Base-by-base conservation (phyloP, 441 rosid species). In the Adansonia gregorii region DNA sequence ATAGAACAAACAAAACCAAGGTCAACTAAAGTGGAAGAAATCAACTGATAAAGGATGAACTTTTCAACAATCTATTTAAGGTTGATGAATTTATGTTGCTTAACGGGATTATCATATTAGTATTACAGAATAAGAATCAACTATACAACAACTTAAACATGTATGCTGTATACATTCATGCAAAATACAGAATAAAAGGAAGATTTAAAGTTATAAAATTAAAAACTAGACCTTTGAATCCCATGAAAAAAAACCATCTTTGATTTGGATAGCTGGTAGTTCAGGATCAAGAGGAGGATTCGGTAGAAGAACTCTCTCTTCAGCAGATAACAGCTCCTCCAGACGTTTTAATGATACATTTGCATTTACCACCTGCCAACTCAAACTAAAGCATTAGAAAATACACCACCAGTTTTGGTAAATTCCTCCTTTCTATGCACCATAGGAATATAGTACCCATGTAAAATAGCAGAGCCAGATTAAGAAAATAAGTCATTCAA, bases 161-260 rank as follows among this genome's bases (percentile, higher is more conserved):
- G 14, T 12, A 39, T n/a, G 48, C 10, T 9, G 31, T 54, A 55
- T 12, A 55, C 4, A 43, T 73, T 59, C 67, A 43, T 22, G 43
- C n/a, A 59, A 59, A 59, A 43, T 72, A 11, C 67, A 41, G 55
- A 43, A 55, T 20, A 22, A 43, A 43, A 58, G 59, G 0, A 73
- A 73, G 10, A 39, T 11, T 22, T 41, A 9, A 49, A 15, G 73
- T 77, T 11, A 75, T 35, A 45, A 68, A 58, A 49, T 60, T 35
- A 56, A 43, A 61, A 59, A 66, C 0, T 66, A 72, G 63, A 97
- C 99, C 99, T 91, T 90, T 45, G 95, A 83, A 87, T 97, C 99
- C 99, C 99, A 97, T 52, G 99, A 89, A 85, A 97, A 97, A 83
- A 74, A 83, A 78, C 99, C 99, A 84, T 93, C 86, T 81, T 85